Base-by-base conservation (phyloP, 345 rosid species). In the Garcia nutans region DNA sequence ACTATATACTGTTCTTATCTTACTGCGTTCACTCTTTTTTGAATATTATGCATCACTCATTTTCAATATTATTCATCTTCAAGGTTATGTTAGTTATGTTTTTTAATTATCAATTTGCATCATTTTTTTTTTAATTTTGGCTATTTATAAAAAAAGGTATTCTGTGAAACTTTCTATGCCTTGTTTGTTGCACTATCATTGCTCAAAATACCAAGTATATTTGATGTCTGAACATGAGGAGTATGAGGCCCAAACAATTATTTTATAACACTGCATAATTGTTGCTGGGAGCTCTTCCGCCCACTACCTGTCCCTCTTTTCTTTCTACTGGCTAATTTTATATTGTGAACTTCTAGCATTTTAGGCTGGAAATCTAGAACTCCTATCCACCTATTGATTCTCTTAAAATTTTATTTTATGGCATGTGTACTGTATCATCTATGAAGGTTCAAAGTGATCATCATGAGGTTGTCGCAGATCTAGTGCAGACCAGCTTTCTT, bases 401-500 rank as follows among this genome's bases (percentile, higher is more conserved):
- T 50, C 28, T 57, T 9, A 59, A 26, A 57, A 57, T 62, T 33
- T 49, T 23, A 22, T 57, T 64, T 61, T 15, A 50, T 61, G 11
- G 8, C 23, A 55, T 70, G 45, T 64, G 10, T 61, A 28, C 19
- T 47, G 56, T 26, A 47, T 84, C 16, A 59, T 86, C 74, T 72
- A 65, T 77, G 78, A 78, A 96, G 99, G 88, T 93, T 76, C 98
- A 90, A 81, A 93, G 97, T 67, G 97, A 96, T 87, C 94, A 92
- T 85, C 92, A 96, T 63, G 97, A 96, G 82, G 89, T 93, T 58
- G 98, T 96, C 73, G 97, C 97, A 50, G 97, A 96, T 84, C 82
- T 93, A 84, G 87, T 93, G 73, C 99, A 96, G 79, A 89, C 99
- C 31, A 91, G 99, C 87, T 96, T 96, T 84, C 96, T 92, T 23